Base-by-base conservation (phyloP, 2,329 filamentous ascomycete species). In the Talaromyces pinophilus region DNA sequence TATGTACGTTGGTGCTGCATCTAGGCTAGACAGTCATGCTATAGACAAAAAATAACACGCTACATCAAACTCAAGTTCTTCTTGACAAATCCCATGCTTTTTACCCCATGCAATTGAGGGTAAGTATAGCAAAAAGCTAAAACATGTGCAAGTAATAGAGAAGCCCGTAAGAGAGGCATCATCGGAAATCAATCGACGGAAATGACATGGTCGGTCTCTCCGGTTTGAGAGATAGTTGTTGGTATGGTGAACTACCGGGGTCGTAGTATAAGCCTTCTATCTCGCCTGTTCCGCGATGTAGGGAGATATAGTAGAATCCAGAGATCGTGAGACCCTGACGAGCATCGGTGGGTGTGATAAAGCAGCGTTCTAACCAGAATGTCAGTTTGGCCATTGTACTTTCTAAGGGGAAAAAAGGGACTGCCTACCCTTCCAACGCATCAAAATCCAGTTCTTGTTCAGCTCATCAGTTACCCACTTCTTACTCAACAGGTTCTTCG, bases 191-290 rank as follows among this genome's bases (percentile, higher is more conserved):
- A 66, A 81, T 81, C 5, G 79, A 74, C 8, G 80, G 80, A 62
- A 78, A 77, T 17, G 76, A 70, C 78, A 81, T 80, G 70, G 74
- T 78, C 30, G 73, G 68, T 44, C 71, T 74, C 60, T 79, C 73
- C 2, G 82, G 81, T 42, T 76, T 76, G 59, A 84, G 71, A 42
- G 77, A 79, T 25, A 84, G 69, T 66, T 82, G 79, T 59, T 84
- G 82, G 67, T 82, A 84, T 5, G 82, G 82, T 22, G 80, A 82
- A 67, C 81, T 83, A 52, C 80, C 80, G 0, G 81, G 81, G 62
- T 84, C 82, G 69, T 82, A 83, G 59, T 84, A 84, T 52, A 83
- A 70, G 10, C 82, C 82, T 64, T 83, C 81, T 42, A 84, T 78
- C 40, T 79, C 73, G 19, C 82, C 82, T 30, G 77, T 78, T 50